Conservation (phyloP, 257 asterid species). For the Paulownia fortunei region DNA sequence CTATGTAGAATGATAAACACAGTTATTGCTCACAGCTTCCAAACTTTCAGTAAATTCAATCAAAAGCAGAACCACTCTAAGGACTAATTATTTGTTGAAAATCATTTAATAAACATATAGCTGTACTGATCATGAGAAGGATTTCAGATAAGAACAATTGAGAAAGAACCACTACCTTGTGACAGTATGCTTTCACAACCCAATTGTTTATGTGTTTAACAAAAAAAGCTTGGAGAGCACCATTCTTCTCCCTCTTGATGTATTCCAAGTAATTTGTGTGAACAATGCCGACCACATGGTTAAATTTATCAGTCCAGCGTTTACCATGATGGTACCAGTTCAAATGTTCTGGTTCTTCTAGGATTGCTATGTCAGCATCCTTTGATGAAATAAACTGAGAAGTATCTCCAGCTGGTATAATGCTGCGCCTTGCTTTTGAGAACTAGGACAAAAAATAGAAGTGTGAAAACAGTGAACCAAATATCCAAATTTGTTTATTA, state of each 20-base stretch:
- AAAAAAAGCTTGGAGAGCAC: constrained; percentile 91
- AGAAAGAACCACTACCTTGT: constrained; percentile 66
- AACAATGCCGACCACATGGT: constrained; percentile 94
- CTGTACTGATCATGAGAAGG: constrained; percentile 2
- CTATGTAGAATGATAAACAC: constrained; percentile 42
- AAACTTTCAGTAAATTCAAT: not conserved
- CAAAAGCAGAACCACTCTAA: not conserved
- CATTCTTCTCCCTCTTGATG: constrained; percentile 98
- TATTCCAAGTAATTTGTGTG: constrained; percentile 98
- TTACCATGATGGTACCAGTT: constrained; percentile 99
- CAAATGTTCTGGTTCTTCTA: constrained; percentile 99
- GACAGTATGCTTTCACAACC: constrained; percentile 89
- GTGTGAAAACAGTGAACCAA: constrained; percentile 21
- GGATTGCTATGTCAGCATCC: constrained; percentile 97
- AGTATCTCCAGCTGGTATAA: constrained; percentile 96
- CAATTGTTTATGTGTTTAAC: constrained; percentile 94
- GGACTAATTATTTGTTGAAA: not conserved
- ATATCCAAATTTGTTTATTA: constrained; percentile 7
- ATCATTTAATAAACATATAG: not conserved
- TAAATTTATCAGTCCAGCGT: constrained; percentile 99
- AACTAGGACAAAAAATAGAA: constrained; percentile 49
- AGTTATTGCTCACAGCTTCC: constrained; percentile 1
- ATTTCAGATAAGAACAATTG: not conserved
- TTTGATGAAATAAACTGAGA: constrained; percentile 83
- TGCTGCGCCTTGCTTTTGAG: constrained; percentile 88